Conservation (phyloP, 208 protist species). For the Balamuthia mandrillaris region DNA sequence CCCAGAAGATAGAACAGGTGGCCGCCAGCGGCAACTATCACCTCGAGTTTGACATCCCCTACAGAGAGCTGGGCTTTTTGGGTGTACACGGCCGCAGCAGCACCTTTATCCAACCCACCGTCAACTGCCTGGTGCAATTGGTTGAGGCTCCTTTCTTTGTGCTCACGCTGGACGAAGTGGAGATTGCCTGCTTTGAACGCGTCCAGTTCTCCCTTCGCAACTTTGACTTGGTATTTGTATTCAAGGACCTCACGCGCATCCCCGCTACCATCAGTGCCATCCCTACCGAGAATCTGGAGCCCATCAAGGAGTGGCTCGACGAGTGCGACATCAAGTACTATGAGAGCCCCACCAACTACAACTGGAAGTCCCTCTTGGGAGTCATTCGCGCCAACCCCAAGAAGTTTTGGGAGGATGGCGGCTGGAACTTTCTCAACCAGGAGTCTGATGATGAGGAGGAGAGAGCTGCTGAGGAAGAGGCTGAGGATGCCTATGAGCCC, state of each 20-base stretch:
- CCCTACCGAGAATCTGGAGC: slow-evolving; percentile 64
- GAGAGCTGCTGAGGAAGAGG: slow-evolving; percentile 74
- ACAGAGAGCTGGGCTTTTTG: slow-evolving; percentile 75
- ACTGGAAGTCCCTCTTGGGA: slow-evolving; percentile 78
- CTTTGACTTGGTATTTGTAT: slow-evolving; percentile 95
- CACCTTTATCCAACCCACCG: slow-evolving; percentile 72
- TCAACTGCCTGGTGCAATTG: slow-evolving; percentile 74
- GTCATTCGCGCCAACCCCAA: slow-evolving; percentile 80
- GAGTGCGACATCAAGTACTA: slow-evolving; percentile 73
- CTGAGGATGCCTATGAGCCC: slow-evolving; percentile 53
- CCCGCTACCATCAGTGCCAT: slow-evolving; percentile 64
- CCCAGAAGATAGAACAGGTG: slow-evolving; percentile 64
- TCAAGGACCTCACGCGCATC: slow-evolving; percentile 89
- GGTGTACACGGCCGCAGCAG: slow-evolving; percentile 67
- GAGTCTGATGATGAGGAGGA: slow-evolving; percentile 81
- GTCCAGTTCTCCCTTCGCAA: slow-evolving; percentile 72
- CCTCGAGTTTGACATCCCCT: slow-evolving; percentile 80
- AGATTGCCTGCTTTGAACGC: slow-evolving; percentile 69
- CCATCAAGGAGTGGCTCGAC: slow-evolving; percentile 74
- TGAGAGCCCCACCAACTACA: slow-evolving; percentile 53
- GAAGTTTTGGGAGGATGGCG: slow-evolving; percentile 71
- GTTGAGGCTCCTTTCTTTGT: slow-evolving; percentile 87
- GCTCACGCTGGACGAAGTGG: slow-evolving; percentile 75
- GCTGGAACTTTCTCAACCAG: slow-evolving; percentile 71
- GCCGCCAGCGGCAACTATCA: neutral